Evolutionary conservation across 2,329 filamentous ascomycete genomes (phyloP).

Genomic region (Diaporthe caulivora): DNA sequence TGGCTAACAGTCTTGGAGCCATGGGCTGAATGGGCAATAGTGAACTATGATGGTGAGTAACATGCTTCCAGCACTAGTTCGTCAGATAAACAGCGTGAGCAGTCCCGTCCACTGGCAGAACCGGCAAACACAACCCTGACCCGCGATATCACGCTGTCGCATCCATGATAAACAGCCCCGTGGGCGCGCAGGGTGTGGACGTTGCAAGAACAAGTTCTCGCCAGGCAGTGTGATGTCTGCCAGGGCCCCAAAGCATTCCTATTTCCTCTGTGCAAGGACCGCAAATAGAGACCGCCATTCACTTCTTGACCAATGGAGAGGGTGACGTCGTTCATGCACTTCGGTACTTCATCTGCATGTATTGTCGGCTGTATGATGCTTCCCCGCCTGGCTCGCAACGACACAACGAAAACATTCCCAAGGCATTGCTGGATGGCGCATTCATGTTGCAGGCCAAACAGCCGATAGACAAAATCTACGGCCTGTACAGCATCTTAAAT

Average conservation of each 20-base stretch:
- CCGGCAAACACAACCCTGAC: rapidly evolving
- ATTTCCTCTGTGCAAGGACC: neutral
- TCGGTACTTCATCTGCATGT: neutral
- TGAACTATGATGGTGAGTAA: neutral
- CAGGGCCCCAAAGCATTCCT: neutral
- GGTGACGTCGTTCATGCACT: neutral
- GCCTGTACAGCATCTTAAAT: neutral
- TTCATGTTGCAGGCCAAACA: neutral
- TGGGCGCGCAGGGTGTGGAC: conserved; percentile 10
- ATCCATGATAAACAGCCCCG: neutral
- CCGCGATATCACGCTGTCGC: neutral
- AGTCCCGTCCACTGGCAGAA: no score
- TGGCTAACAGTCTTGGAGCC: no score
- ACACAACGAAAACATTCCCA: no score
- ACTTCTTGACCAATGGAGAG: neutral
- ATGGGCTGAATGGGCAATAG: no score
- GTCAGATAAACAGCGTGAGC: no score
- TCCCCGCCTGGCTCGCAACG: no score
- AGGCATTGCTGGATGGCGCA: no score
- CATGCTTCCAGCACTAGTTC: neutral
- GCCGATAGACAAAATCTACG: conserved; percentile 2
- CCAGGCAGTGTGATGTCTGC: neutral
- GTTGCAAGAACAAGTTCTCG: conserved; percentile 3
- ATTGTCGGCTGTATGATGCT: neutral
- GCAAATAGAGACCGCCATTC: no score